Conservation (phyloP, 2,329 filamentous ascomycete species). For the Ophiocordyceps camponoti-leonardi region DNA sequence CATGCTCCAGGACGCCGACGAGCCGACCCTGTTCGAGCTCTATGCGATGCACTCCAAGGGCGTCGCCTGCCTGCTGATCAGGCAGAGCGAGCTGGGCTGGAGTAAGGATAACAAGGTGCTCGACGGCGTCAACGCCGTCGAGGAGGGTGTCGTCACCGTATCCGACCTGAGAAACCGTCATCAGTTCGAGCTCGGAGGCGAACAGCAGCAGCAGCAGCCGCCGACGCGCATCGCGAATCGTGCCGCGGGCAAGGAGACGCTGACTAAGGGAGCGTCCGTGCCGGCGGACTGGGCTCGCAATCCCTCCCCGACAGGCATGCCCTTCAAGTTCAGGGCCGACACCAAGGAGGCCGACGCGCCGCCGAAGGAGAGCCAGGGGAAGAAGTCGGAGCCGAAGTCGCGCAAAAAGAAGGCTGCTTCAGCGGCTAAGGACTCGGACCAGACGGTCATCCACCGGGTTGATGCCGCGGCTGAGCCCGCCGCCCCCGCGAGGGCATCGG, state of each 20-base stretch:
- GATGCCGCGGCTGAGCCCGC: constrained; percentile 9
- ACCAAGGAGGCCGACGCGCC: constrained; percentile 30
- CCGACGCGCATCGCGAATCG: constrained; percentile 18
- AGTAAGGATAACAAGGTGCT: constrained; percentile 78
- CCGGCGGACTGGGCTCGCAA: constrained; percentile 13
- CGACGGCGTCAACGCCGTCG: constrained; percentile 56
- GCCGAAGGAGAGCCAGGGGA: constrained; percentile 22
- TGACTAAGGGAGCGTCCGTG: constrained; percentile 8
- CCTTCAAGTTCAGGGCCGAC: constrained; percentile 23
- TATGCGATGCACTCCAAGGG: constrained; percentile 97
- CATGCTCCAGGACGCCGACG: constrained; percentile 43
- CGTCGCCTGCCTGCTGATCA: constrained; percentile 77
- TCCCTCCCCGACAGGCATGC: constrained; percentile 14
- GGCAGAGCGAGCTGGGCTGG: constrained; percentile 83
- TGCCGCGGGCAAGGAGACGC: constrained; percentile 18
- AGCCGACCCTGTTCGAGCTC: constrained; percentile 73
- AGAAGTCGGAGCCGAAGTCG: constrained; percentile 44
- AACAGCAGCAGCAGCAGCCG: no score
- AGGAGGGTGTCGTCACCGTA: constrained; percentile 58
- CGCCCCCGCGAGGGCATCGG: constrained; percentile 11
- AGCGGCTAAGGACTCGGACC: constrained; percentile 22
- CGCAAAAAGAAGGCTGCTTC: constrained; percentile 52
- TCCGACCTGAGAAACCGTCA: constrained; percentile 45
- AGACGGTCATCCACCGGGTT: constrained; percentile 16
- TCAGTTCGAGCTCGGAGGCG: constrained; percentile 22